phyloP scores from a whole-genome alignment of 176 grass and related monocot genomes.

The Carex pumila region DNA sequence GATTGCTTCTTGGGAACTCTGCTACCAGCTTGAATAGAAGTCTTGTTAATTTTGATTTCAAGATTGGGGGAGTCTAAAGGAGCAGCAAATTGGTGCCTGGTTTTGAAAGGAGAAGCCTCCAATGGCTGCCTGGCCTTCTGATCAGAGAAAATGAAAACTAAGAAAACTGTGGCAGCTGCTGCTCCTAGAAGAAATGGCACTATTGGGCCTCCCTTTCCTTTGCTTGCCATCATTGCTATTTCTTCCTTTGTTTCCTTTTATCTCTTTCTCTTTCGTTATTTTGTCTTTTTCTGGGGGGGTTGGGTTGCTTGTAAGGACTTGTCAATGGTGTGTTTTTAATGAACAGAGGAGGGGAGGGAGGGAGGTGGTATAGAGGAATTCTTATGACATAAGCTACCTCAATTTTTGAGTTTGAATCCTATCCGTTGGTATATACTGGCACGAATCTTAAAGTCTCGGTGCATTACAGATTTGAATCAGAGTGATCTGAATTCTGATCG shows the following conservation, averaged over 20 bases:
- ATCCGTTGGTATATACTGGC: too few species aligned
- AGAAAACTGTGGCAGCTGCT: slow-evolving; percentile 13
- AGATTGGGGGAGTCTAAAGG: not conserved
- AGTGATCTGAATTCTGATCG: too few species aligned
- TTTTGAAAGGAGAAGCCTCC: not conserved
- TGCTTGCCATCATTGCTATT: not conserved
- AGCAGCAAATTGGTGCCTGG: not conserved
- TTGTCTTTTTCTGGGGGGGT: not conserved
- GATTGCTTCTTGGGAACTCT: not conserved
- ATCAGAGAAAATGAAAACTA: slow-evolving; percentile 31
- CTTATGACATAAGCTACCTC: too few species aligned
- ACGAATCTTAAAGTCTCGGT: too few species aligned
- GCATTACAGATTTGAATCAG: too few species aligned
- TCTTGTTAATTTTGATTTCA: slow-evolving; percentile 10
- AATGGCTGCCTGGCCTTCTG: slow-evolving; percentile 8
- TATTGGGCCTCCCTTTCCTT: slow-evolving; percentile 17
- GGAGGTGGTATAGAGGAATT: not conserved
- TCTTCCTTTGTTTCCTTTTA: not conserved
- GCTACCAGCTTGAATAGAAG: not conserved
- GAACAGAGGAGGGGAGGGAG: not conserved
- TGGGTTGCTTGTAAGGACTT: not conserved
- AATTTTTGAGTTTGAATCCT: too few species aligned
- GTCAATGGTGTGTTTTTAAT: not conserved
- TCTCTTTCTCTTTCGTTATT: not conserved
- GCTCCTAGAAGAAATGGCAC: slow-evolving; percentile 39